Base-by-base conservation (phyloP, 2,329 filamentous ascomycete genomes). In the Fusarium buxicola region DNA sequence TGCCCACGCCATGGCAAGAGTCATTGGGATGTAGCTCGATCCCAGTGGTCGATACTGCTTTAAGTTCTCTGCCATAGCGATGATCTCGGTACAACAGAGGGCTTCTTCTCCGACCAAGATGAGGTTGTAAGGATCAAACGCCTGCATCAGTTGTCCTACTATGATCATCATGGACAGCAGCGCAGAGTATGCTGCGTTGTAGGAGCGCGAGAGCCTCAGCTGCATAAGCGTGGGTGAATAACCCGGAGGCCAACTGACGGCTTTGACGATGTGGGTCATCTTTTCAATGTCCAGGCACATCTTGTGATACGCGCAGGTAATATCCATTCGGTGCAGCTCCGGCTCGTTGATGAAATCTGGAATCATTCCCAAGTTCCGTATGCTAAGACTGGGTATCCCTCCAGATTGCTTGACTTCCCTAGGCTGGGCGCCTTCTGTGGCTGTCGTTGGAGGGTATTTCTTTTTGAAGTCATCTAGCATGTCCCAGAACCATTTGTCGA, bases 401-500 rank as follows among this genome's bases (percentile, higher is more conserved):
- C 60, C 62, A 1, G 32, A 18, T 7, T 51, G n/a, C 11, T 48
- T 41, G 0, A 49, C 38, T 9, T 63, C 7, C 12, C 12, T 21
- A 1, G 50, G 44, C 0, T 53, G 27, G 35, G 25, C 6, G 1
- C 31, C 36, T 38, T 63, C 55, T 12, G 58, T 18, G 1, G 48
- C 53, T 2, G n/a, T 27, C 2, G 58, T 41, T 1, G 38, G 58
- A 1, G 63, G 58, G 1, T 66, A 52, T 18, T 50, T 49, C 32
- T 48, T 64, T 16, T 46, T 56, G 30, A 66, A 60, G 21, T 55
- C 54, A 25, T 66, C 63, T 2, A 66, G 51, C 35, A 66, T 60
- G n/a, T 66, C 63, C 63, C 63, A 66, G 40, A 66, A 66, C 63
- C 63, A 66, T 0, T 64, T 60, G 12, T 66, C 63, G 2, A 66